A percentile compares a stretch with the other conserved stretches of the same genome.
Conservation (phyloP, 2,329 filamentous ascomycete genomes). For the Colletotrichum sidae region DNA sequence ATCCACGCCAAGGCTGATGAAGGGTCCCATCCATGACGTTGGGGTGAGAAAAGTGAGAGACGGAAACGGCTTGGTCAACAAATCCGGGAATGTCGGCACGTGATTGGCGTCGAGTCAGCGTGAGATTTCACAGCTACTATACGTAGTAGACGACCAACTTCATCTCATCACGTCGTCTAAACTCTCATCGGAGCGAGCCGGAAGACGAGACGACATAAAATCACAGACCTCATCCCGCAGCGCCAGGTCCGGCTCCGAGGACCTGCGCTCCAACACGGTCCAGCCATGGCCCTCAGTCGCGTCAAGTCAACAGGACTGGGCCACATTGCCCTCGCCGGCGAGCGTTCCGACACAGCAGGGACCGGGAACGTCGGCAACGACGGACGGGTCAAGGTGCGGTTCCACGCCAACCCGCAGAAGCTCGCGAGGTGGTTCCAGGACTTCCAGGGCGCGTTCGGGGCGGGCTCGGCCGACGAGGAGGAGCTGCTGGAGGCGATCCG, state of each 20-base stretch:
- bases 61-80: constrained; percentile 1
- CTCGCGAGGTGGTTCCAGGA: constrained; percentile 43
- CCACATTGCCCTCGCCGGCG: constrained; percentile 42
- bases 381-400: constrained; percentile 47
- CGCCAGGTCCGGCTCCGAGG: constrained; percentile 1
- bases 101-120: constrained; percentile 23
- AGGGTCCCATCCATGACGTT: constrained; percentile 21
- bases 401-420: constrained; percentile 44
- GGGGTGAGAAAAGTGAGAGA: background rate
- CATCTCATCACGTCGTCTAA: background rate
- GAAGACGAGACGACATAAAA: background rate
- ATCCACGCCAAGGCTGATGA: constrained; percentile 13
- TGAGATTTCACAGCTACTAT: constrained; percentile 2
- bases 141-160: background rate
- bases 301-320: constrained; percentile 44
- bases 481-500: background rate
- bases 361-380: constrained; percentile 44
- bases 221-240: background rate
- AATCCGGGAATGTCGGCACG: constrained; percentile 4
- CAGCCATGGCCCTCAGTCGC: constrained; percentile 44
- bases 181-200: background rate
- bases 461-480: constrained; percentile 7
- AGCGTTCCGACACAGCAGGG: constrained; percentile 38
- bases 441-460: constrained; percentile 35
- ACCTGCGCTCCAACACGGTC: background rate